A percentile compares a stretch with the other conserved stretches of the same genome.
These are phyloP conservation scores for Gracilariopsis chorda DNA, from an alignment of 23 red algal genomes.

Conservation along the genomic window DNA sequence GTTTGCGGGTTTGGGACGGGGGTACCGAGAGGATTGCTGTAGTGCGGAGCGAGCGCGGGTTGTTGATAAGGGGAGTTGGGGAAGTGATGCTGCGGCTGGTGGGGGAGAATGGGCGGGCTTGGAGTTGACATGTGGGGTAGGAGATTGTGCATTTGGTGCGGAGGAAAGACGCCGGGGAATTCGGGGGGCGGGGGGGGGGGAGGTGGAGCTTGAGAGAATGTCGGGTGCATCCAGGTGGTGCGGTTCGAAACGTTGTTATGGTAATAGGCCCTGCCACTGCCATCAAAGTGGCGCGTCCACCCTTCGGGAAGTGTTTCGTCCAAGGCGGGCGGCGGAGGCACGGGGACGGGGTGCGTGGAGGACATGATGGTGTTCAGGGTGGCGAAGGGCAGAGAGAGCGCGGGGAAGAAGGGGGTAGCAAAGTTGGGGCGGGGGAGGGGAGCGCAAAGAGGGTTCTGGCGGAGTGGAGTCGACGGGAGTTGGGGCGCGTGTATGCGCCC, in stretches of 20 bases:
- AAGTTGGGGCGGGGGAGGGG: neutral
- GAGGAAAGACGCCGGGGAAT: neutral
- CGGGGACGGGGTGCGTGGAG: neutral
- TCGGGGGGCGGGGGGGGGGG: neutral
- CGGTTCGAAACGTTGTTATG: slow-evolving; percentile 2
- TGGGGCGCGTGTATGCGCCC: no score
- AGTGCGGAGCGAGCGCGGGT: neutral
- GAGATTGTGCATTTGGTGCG: neutral
- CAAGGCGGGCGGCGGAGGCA: slow-evolving; percentile 17
- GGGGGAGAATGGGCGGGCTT: neutral
- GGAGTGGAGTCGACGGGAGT: neutral
- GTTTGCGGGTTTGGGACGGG: no score
- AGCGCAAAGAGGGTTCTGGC: neutral
- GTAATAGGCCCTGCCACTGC: slow-evolving; percentile 1
- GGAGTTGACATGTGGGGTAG: neutral
- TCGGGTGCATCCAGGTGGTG: slow-evolving; percentile 19
- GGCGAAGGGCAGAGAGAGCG: neutral
- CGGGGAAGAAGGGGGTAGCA: neutral
- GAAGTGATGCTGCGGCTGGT: neutral
- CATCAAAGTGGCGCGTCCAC: neutral
- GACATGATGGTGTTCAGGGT: neutral
- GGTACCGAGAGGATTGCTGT: neutral
- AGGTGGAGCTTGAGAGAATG: neutral
- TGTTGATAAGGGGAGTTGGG: neutral
- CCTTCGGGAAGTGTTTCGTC: slow-evolving; percentile 5